Conservation (phyloP, 2,329 filamentous ascomycete species). For the Stagonosporopsis vannaccii region DNA sequence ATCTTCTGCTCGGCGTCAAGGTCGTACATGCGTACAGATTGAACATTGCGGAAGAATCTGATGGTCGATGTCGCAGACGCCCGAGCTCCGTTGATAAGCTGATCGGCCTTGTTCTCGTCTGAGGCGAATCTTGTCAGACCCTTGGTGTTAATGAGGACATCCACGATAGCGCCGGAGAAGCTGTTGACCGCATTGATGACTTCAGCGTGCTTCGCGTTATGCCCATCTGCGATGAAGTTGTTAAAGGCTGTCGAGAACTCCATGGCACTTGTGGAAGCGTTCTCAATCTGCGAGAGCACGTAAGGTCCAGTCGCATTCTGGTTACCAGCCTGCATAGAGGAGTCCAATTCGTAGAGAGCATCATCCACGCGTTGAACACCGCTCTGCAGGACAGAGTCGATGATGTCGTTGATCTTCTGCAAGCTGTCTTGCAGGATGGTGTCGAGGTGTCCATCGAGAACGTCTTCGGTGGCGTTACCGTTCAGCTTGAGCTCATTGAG, state of each 20-base stretch:
- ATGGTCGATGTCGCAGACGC: constrained; percentile 87
- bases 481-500: constrained; percentile 80
- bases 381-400: constrained; percentile 93
- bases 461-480: constrained; percentile 72
- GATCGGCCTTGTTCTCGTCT: constrained; percentile 92
- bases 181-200: constrained; percentile 92
- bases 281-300: constrained; percentile 95
- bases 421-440: constrained; percentile 85
- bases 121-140: constrained; percentile 91
- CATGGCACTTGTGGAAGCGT: constrained; percentile 90
- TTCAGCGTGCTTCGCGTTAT: constrained; percentile 86
- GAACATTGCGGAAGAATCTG: constrained; percentile 91
- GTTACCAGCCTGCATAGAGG: constrained; percentile 97
- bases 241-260: constrained; percentile 99
- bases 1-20: constrained; percentile 92
- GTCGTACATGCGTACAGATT: constrained; percentile 91
- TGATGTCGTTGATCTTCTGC: constrained; percentile 94
- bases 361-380: constrained; percentile 95
- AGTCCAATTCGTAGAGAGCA: constrained; percentile 95
- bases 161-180: constrained; percentile 88
- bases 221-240: constrained; percentile 96
- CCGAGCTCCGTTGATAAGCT: constrained; percentile 81
- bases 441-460: constrained; percentile 89
- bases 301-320: constrained; percentile 96
- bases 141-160: constrained; percentile 96